phyloP scores from a whole-genome alignment of 2,329 filamentous ascomycete species.

The Pestalotiopsis sp. region DNA sequence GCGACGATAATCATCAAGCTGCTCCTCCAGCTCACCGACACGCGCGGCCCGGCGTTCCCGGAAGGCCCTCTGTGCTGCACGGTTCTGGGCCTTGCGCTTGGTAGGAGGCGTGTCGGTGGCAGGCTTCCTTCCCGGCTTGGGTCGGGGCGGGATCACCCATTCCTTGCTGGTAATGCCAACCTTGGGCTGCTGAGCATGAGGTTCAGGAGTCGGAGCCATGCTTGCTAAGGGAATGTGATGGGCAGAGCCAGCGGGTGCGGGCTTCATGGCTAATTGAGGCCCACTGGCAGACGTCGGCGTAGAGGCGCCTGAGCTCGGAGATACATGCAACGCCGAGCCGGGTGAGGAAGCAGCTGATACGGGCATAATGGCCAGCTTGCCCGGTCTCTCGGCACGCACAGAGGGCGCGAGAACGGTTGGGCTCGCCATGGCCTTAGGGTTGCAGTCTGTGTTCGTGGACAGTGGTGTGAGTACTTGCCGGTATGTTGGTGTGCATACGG shows the following conservation, averaged over 20 bases:
- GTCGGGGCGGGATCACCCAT: constrained; percentile 82
- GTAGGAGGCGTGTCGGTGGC: constrained; percentile 90
- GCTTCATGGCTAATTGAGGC: constrained; percentile 29
- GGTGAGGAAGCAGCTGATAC: constrained; percentile 27
- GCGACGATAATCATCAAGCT: constrained; percentile 61
- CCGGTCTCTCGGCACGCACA: constrained; percentile 18
- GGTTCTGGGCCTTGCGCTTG: constrained; percentile 92
- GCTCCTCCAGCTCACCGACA: constrained; percentile 73
- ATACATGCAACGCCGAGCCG: constrained; percentile 22
- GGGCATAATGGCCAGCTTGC: constrained; percentile 29
- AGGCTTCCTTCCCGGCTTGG: constrained; percentile 90
- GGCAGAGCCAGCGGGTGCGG: constrained; percentile 15
- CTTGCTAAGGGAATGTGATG: constrained; percentile 45
- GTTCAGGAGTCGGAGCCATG: constrained; percentile 41
- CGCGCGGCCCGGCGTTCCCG: constrained; percentile 83
- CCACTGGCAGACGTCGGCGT: constrained; percentile 23
- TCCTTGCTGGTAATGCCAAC: constrained; percentile 74
- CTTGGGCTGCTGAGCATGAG: constrained; percentile 41
- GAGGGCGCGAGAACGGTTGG: constrained; percentile 20
- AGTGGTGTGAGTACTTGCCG: not conserved
- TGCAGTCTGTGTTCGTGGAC: not conserved
- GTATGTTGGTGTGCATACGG: constrained; percentile 16
- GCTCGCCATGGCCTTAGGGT: constrained; percentile 20
- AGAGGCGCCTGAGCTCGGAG: constrained; percentile 26
- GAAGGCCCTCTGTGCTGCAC: constrained; percentile 88